Conservation (phyloP, 352 stramenopile species). For the Phytophthora palmivora region DNA sequence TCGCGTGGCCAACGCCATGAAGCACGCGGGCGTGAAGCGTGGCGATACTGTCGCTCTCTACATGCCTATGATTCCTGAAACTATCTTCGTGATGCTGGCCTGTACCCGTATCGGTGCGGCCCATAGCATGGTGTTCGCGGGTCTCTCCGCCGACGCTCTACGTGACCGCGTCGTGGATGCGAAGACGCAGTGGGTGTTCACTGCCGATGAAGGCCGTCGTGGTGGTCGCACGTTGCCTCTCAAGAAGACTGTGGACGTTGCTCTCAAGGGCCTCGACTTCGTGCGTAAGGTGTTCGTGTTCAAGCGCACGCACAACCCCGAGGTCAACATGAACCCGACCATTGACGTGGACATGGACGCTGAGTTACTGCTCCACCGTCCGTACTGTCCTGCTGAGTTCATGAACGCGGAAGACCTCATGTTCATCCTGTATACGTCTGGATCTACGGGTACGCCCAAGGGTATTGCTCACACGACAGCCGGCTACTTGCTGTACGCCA, state of each 20-base stretch:
- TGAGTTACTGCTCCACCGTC: conserved; percentile 87
- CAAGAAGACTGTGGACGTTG: conserved; percentile 96
- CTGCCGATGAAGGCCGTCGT: conserved; percentile 90
- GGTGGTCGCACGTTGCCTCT: conserved; percentile 93
- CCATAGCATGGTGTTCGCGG: conserved; percentile 98
- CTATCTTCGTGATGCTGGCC: conserved; percentile 97
- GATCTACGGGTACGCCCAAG: conserved; percentile 95
- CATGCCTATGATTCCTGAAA: conserved; percentile 99
- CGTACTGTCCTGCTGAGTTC: conserved; percentile 95
- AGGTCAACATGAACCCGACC: conserved; percentile 73
- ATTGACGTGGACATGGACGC: conserved; percentile 94
- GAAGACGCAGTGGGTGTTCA: conserved; percentile 91
- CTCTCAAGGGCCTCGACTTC: conserved; percentile 88
- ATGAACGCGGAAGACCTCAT: conserved; percentile 97
- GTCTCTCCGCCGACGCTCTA: conserved; percentile 94
- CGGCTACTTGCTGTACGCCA: conserved; percentile 95
- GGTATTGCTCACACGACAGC: conserved; percentile 96
- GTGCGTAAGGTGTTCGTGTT: conserved; percentile 96
- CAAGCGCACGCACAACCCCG: conserved; percentile 83
- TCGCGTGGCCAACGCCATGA: conserved; percentile 95
- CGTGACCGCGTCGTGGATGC: conserved; percentile 94
- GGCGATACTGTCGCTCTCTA: conserved; percentile 98
- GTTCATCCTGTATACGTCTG: conserved; percentile 98
- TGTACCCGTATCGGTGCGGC: conserved; percentile 97
- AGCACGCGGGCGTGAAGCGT: conserved; percentile 80